Conservation (phyloP, 108 stramenopile genomes). For the Nitzschia palea region DNA sequence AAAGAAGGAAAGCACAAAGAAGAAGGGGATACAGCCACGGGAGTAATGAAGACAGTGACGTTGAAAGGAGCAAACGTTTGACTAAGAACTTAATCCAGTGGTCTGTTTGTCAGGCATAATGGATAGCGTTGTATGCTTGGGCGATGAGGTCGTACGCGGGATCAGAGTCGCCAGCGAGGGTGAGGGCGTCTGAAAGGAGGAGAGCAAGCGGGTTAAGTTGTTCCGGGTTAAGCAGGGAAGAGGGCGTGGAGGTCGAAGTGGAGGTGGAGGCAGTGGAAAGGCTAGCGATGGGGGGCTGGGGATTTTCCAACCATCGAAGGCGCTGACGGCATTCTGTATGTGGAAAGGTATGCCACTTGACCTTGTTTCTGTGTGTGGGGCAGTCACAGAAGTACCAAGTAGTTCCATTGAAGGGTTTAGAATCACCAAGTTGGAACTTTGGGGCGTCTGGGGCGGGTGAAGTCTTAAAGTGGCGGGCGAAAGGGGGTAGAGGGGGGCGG, state of each 20-base stretch:
- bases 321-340: not conserved
- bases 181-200: no score
- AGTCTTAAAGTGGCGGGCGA: conserved; percentile 1
- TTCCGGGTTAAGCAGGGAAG: no score
- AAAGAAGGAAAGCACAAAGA: not conserved
- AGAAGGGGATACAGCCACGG: not conserved
- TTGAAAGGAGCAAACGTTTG: not conserved
- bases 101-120: not conserved
- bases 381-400: conserved; percentile 7
- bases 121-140: not conserved
- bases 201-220: no score
- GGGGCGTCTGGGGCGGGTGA: not conserved
- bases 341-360: conserved; percentile 3
- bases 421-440: not conserved
- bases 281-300: no score
- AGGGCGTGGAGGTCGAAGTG: no score
- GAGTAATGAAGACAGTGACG: not conserved
- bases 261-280: no score
- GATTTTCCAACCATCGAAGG: no score
- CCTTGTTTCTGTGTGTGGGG: not conserved
- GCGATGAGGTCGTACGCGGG: not conserved
- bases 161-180: not conserved
- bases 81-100: not conserved
- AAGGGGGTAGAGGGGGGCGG: no score
- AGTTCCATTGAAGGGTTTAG: not conserved